These are phyloP conservation scores for Chytriomyces sp. DNA, from an alignment of 192 early-diverging fungal genomes.

Conservation along the genomic window DNA sequence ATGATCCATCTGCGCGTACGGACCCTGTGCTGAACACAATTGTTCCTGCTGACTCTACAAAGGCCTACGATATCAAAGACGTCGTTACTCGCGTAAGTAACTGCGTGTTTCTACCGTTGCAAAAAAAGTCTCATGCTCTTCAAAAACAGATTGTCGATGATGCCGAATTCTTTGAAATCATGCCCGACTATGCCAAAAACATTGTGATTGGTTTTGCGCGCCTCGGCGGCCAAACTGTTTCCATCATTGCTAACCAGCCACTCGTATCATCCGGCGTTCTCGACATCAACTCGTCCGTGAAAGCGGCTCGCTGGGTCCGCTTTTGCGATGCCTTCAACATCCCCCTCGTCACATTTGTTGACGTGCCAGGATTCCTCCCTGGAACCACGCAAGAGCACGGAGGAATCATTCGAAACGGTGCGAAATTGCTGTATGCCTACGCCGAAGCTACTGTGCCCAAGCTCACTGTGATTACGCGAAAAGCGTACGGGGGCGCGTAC, in stretches of 20 bases:
- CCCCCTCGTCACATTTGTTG: conserved; percentile 91
- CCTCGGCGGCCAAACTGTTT: conserved; percentile 82
- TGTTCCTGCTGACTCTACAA: conserved; percentile 86
- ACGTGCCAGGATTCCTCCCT: conserved; percentile 96
- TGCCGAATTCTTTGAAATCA: conserved; percentile 87
- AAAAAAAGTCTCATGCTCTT: neutral
- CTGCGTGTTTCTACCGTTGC: neutral
- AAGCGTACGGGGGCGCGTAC: conserved; percentile 97
- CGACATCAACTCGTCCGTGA: conserved; percentile 93
- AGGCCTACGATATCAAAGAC: conserved; percentile 94
- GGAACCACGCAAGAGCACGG: conserved; percentile 93
- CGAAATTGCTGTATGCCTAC: conserved; percentile 95
- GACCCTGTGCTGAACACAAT: conserved; percentile 84
- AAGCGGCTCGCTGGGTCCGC: conserved; percentile 94
- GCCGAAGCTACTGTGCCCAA: conserved; percentile 93
- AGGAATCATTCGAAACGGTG: conserved; percentile 95
- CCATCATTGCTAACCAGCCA: conserved; percentile 94
- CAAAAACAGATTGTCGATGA: conserved; percentile 70
- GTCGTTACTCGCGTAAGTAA: conserved; percentile 71
- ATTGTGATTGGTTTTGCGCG: conserved; percentile 90
- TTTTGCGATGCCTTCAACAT: conserved; percentile 98
- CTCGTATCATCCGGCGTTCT: conserved; percentile 93
- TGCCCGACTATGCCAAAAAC: conserved; percentile 90
- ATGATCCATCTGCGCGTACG: conserved; percentile 69
- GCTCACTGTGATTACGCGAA: conserved; percentile 92